Base-by-base conservation (phyloP, 345 rosid genomes). In the Populus tremula region DNA sequence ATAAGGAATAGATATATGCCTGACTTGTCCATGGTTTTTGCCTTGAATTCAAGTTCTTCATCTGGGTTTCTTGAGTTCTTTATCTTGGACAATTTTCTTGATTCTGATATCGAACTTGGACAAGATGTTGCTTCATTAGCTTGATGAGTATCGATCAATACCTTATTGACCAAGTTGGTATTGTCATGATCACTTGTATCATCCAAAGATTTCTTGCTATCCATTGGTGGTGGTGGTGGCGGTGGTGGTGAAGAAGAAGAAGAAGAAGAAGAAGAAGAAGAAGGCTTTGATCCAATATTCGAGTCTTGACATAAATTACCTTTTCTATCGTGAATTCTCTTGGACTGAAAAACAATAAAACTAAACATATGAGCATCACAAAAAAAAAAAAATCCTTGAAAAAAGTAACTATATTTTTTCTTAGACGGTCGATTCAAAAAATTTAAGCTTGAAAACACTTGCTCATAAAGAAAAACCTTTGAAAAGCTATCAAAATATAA, bases 251-350 rank as follows among this genome's bases (percentile, higher is more conserved):
- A 3, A 2, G 33, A 21, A 0, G 73, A 41, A n/a, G 41, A 50
- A 38, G 38, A 47, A n/a, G 13, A n/a, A n/a, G 64, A 3, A 2
- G 33, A 21, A 0, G 73, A 41, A n/a, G 41, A 50, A 38, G 38
- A 47, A n/a, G 13, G 65, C 49, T 63, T 78, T 70, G 86, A 70
- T 73, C 68, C 39, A 35, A 54, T 45, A 29, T 38, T 53, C 25
- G 80, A 63, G 18, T 78, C 80, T 59, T 73, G 76, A 54, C 36
- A n/a, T 12, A 62, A 21, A 29, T 43, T 56, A 10, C 63, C 75
- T 77, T 72, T 82, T 43, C 76, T 31, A 14, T 72, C 67, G 18
- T 71, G 83, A 81, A 69, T 78, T 70, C 83, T 77, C 47, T 75
- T 75, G 20, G 53, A 78, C 85, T 87, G 84, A 47, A 54, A 72